Percentiles rank a stretch among this genome's conserved stretches.
Conservation (phyloP, 768 basidiomycete genomes). For the Gloeophyllum trabeum region DNA sequence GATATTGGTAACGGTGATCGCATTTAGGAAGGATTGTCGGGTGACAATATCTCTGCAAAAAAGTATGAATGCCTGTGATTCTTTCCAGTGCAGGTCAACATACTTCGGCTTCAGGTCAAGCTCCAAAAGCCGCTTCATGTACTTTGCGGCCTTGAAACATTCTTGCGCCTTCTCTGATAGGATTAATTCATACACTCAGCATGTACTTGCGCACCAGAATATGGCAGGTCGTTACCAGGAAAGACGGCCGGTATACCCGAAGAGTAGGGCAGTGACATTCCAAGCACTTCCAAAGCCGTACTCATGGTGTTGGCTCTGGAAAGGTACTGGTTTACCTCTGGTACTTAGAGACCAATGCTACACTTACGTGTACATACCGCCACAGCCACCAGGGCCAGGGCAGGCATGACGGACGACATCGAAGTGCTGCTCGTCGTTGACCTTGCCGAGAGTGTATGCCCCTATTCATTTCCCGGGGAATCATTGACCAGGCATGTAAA, state of each 20-base stretch:
- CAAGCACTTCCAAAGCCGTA: slow-evolving; percentile 71
- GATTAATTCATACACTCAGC: not conserved
- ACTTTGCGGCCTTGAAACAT: slow-evolving; percentile 68
- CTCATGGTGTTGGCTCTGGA: slow-evolving; percentile 80
- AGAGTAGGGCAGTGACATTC: slow-evolving; percentile 80
- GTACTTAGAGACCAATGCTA: not conserved
- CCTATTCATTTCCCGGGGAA: no score
- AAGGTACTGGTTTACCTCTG: not conserved
- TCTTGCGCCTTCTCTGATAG: slow-evolving; percentile 68
- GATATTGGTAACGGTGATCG: slow-evolving; percentile 68
- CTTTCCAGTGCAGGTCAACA: not conserved
- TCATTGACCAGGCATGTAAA: no score
- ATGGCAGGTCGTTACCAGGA: slow-evolving; percentile 33
- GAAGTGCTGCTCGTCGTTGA: slow-evolving; percentile 68
- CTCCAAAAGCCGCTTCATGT: slow-evolving; percentile 63
- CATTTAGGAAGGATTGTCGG: slow-evolving; percentile 68
- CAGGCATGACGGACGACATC: slow-evolving; percentile 83
- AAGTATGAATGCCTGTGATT: not conserved
- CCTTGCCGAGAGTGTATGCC: slow-evolving; percentile 66
- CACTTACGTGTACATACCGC: slow-evolving; percentile 77
- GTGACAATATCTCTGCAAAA: slow-evolving; percentile 48
- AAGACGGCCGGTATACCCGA: slow-evolving; percentile 66
- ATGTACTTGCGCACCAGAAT: not conserved
- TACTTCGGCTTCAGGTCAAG: slow-evolving; percentile 75
- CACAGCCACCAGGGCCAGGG: slow-evolving; percentile 76